phyloP scores from a whole-genome alignment of 176 grass and related monocot species.

The Zea mays region DNA sequence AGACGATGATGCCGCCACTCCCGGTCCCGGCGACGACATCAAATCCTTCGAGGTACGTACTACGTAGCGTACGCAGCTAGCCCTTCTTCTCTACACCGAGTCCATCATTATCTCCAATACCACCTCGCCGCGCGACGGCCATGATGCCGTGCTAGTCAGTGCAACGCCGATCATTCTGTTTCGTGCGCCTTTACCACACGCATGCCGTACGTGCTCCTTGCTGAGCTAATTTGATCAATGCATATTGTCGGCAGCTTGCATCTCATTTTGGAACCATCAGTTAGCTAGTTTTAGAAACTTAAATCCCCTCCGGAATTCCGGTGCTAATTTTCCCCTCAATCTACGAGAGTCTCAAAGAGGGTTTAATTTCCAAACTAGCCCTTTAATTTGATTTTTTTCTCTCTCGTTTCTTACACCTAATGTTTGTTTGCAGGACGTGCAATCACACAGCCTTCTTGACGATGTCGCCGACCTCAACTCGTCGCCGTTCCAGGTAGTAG shows the following conservation, averaged over 20 bases:
- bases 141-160: slow-evolving; percentile 43
- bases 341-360: too few species aligned
- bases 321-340: too few species aligned
- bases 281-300: too few species aligned
- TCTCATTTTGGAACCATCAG: slow-evolving; percentile 8
- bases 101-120: slow-evolving; percentile 65
- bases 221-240: slow-evolving; percentile 32
- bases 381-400: too few species aligned
- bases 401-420: not conserved
- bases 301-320: too few species aligned
- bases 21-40: slow-evolving; percentile 35
- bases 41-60: slow-evolving; percentile 82
- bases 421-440: slow-evolving; percentile 52
- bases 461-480: slow-evolving; percentile 50
- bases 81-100: not conserved
- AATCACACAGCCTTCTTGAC: slow-evolving; percentile 43
- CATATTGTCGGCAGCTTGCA: slow-evolving; percentile 39
- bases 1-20: slow-evolving; percentile 41
- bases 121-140: slow-evolving; percentile 35
- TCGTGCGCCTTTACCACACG: slow-evolving; percentile 45
- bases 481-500: slow-evolving; percentile 35
- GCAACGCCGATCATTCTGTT: slow-evolving; percentile 45
- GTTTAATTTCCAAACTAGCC: too few species aligned
- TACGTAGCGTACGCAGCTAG: too few species aligned
- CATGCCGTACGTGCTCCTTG: too few species aligned